These are phyloP conservation scores for Solanum pinnatisectum DNA, from an alignment of 257 asterid genomes.

Conservation along the genomic window DNA sequence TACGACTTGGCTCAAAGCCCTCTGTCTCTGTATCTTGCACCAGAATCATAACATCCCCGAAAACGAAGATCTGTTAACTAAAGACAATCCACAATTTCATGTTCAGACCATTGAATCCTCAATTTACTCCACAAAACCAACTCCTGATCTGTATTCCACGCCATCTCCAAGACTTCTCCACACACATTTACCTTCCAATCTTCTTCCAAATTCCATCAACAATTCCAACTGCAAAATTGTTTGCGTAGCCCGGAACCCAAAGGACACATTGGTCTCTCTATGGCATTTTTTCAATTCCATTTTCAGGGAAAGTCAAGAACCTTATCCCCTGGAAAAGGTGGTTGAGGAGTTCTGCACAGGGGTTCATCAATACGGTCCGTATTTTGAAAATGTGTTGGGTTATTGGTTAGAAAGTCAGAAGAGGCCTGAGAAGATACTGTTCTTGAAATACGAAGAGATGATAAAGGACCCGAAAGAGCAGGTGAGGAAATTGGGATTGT, in stretches of 20 bases:
- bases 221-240: slow-evolving; percentile 17
- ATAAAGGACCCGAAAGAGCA: slow-evolving; percentile 12
- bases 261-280: slow-evolving; percentile 21
- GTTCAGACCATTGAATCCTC: slow-evolving; percentile 18
- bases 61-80: slow-evolving; percentile 7
- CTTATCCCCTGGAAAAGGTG: slow-evolving; percentile 23
- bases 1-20: slow-evolving; percentile 37
- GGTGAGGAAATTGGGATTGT: slow-evolving; percentile 18
- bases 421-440: slow-evolving; percentile 18
- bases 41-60: background rate
- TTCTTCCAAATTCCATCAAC: slow-evolving; percentile 13
- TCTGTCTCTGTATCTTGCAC: slow-evolving; percentile 13
- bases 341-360: slow-evolving; percentile 23
- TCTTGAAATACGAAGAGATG: slow-evolving; percentile 25
- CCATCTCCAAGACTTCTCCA: slow-evolving; percentile 26
- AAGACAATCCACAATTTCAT: slow-evolving; percentile 21
- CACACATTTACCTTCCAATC: slow-evolving; percentile 20
- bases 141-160: slow-evolving; percentile 13
- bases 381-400: slow-evolving; percentile 21
- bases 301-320: slow-evolving; percentile 15
- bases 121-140: slow-evolving; percentile 12
- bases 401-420: slow-evolving; percentile 16
- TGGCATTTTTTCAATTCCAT: slow-evolving; percentile 33
- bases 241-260: slow-evolving; percentile 26
- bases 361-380: slow-evolving; percentile 28